These are phyloP conservation scores for Boletus reticuloceps DNA, from an alignment of 768 basidiomycete species.

Conservation along the genomic window DNA sequence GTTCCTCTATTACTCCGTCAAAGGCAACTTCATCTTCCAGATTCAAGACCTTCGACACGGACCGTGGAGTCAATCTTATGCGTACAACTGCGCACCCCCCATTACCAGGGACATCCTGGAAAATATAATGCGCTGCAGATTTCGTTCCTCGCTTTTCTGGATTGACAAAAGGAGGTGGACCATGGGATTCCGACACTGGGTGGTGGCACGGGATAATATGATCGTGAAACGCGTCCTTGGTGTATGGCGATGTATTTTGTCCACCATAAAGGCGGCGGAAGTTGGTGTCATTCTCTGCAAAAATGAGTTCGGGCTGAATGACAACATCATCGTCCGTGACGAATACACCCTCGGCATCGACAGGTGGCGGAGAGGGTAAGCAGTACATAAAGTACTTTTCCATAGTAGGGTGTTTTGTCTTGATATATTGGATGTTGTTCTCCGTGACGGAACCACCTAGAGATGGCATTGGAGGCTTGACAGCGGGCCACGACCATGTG, in stretches of 20 bases:
- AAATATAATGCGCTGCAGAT: conserved; percentile 87
- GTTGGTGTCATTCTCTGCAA: conserved; percentile 98
- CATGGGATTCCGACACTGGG: conserved; percentile 35
- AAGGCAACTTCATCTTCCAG: conserved; percentile 87
- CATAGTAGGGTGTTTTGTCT: conserved; percentile 69
- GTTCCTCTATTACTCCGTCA: conserved; percentile 85
- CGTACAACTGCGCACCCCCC: conserved; percentile 96
- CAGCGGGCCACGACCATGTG: conserved; percentile 92
- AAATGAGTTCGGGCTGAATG: conserved; percentile 76
- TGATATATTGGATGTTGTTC: conserved; percentile 56
- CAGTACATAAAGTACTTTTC: conserved; percentile 84
- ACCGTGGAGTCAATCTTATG: conserved; percentile 81
- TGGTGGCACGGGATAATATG: conserved; percentile 90
- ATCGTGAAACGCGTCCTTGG: conserved; percentile 98
- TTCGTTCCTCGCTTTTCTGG: conserved; percentile 89
- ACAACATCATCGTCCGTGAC: conserved; percentile 60
- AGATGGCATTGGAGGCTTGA: conserved; percentile 63
- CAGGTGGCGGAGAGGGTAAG: conserved; percentile 88
- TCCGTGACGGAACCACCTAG: conserved; percentile 52
- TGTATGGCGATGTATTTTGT: conserved; percentile 75
- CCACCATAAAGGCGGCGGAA: conserved; percentile 88
- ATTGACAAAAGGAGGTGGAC: conserved; percentile 59
- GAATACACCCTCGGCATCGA: conserved; percentile 65
- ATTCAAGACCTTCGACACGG: conserved; percentile 71
- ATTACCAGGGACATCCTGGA: conserved; percentile 80